These are phyloP conservation scores for Inga laurina DNA, from an alignment of 306 rosid genomes.

Conservation along the genomic window DNA sequence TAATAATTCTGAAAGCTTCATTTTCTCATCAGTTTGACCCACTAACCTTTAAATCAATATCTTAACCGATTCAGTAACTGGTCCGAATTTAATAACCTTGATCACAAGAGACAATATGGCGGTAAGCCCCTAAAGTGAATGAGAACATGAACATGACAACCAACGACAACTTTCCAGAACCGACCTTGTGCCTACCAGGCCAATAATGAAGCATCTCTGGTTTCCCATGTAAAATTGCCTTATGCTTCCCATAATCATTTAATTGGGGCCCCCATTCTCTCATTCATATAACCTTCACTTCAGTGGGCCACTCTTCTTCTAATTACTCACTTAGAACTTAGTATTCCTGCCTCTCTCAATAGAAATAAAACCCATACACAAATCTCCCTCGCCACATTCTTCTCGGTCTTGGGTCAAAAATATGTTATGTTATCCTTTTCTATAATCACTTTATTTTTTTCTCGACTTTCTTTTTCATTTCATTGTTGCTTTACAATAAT, in stretches of 20 bases:
- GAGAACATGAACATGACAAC: not conserved
- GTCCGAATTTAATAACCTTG: too few relatives aligned
- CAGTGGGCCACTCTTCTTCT: not conserved
- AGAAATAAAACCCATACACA: not conserved
- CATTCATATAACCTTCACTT: not conserved
- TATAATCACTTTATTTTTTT: not conserved
- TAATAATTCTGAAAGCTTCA: too few relatives aligned
- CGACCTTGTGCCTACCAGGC: not conserved
- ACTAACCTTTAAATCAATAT: too few relatives aligned
- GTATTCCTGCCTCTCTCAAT: not conserved
- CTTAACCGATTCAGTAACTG: too few relatives aligned
- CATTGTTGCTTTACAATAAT: not conserved
- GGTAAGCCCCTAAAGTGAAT: not conserved
- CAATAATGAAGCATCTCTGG: not conserved
- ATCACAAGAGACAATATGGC: not conserved
- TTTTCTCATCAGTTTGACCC: too few relatives aligned
- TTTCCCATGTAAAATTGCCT: not conserved
- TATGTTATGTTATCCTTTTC: not conserved
- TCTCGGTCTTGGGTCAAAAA: too few relatives aligned
- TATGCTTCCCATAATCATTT: not conserved
- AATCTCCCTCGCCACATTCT: not conserved
- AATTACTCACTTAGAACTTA: not conserved
- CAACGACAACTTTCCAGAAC: not conserved
- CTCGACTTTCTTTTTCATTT: not conserved
- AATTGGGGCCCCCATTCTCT: not conserved